A percentile compares a stretch with the other conserved stretches of the same genome.
Conservation (phyloP, 2,329 filamentous ascomycete species). For the Ophiosphaerella korrae region DNA sequence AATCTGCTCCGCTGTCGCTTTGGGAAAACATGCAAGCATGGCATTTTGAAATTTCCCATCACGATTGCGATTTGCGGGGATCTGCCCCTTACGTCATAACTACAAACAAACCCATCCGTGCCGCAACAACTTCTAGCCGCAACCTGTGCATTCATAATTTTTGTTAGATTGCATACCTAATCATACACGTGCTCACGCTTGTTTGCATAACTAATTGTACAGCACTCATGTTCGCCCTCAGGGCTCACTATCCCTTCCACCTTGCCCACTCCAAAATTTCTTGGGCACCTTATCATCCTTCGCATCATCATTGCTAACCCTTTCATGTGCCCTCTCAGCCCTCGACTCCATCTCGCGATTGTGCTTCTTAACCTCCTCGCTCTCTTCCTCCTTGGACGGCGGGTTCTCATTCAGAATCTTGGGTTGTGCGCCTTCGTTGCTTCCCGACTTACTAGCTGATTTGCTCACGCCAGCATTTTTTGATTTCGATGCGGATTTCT, state of each 20-base stretch:
- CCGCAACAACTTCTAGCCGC: slow-evolving; percentile 18
- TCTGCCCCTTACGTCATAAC: slow-evolving; percentile 19
- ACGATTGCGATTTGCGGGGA: slow-evolving; percentile 29
- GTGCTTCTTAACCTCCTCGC: slow-evolving; percentile 50
- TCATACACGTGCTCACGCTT: neutral
- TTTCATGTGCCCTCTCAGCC: slow-evolving; percentile 49
- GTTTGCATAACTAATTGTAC: too few relatives aligned
- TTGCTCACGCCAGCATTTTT: slow-evolving; percentile 11
- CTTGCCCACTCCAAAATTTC: slow-evolving; percentile 44
- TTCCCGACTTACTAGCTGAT: slow-evolving; percentile 13
- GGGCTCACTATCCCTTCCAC: slow-evolving; percentile 13
- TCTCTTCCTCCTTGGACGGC: slow-evolving; percentile 39
- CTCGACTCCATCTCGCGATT: slow-evolving; percentile 52
- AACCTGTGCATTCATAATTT: neutral
- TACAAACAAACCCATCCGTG: slow-evolving; percentile 12
- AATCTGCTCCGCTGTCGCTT: too few relatives aligned
- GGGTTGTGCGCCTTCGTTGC: slow-evolving; percentile 47
- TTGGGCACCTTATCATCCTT: slow-evolving; percentile 49
- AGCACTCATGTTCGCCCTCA: slow-evolving; percentile 7
- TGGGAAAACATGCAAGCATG: slow-evolving; percentile 11
- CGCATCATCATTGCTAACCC: slow-evolving; percentile 44
- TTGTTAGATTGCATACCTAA: too few relatives aligned
- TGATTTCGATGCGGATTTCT: slow-evolving; percentile 12
- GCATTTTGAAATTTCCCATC: slow-evolving; percentile 37
- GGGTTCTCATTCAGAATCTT: slow-evolving; percentile 49